These are phyloP conservation scores for Tolypocladium album DNA, from an alignment of 2,329 filamentous ascomycete genomes.

Conservation along the genomic window DNA sequence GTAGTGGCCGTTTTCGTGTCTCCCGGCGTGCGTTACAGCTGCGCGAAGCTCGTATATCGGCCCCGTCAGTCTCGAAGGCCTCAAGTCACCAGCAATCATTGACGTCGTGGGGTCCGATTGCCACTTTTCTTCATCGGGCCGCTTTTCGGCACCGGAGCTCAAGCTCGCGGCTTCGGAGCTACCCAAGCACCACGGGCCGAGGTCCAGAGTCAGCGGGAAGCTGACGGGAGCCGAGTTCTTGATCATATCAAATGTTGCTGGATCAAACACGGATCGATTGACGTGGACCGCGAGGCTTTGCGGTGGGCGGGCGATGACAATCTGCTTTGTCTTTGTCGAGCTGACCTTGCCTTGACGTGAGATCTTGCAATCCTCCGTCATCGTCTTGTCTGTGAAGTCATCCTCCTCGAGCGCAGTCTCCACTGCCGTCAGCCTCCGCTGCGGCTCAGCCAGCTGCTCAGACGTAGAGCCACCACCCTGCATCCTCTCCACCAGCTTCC, in stretches of 20 bases:
- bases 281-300: constrained; percentile 76
- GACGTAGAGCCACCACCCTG: constrained; percentile 25
- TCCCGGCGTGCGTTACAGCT: constrained; percentile 78
- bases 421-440: constrained; percentile 52
- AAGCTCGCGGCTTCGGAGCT: constrained; percentile 25
- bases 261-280: constrained; percentile 86
- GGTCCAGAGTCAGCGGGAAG: constrained; percentile 64
- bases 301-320: constrained; percentile 73
- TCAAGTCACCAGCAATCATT: constrained; percentile 54
- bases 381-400: constrained; percentile 62
- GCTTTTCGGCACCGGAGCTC: constrained; percentile 1
- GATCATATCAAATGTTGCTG: constrained; percentile 63
- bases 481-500: constrained; percentile 31
- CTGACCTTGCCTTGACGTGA: constrained; percentile 56
- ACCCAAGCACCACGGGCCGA: constrained; percentile 79
- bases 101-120: constrained; percentile 55
- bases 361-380: constrained; percentile 55
- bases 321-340: constrained; percentile 82
- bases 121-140: constrained; percentile 51
- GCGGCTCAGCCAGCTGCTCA: constrained; percentile 38
- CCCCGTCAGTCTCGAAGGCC: constrained; percentile 40
- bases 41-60: constrained; percentile 69
- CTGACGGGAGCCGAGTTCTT: constrained; percentile 76
- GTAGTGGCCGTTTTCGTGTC: constrained; percentile 93
- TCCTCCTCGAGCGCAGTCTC: constrained; percentile 65